Base-by-base conservation (phyloP, 169 alveolate genomes). In the Cryptosporidium ubiquitum region DNA sequence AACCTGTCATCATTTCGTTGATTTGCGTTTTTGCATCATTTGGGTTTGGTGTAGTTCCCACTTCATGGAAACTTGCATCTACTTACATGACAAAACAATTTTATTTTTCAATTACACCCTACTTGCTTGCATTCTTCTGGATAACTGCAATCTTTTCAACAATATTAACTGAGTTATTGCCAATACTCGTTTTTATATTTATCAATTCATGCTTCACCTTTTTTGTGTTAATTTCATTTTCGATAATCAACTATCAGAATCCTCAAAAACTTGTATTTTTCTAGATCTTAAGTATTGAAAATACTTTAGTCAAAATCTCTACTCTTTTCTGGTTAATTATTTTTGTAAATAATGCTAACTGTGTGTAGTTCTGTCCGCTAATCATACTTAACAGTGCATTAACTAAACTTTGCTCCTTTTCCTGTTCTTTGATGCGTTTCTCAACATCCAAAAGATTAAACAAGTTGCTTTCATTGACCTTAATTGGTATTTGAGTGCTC, bases 1-100 rank as follows among this genome's bases (percentile, higher is more conserved):
- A 61, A 14, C 35, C 69, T 18, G 40, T 79, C 20, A 16, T 39
- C 1, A 64, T 79, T 29, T 39, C 68, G 9, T 4, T 64, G 9
- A n/a, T 79, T 35, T 42, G n/a, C n/a, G 26, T 42, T n/a, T 31
- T 47, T 18, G 47, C 89, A 23, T 61, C 79, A 29, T 60, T 26
- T 14, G 89, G 89, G 18, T 42, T 79, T 16, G 89, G 89, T 44
- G n/a, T 79, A 40, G 55, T 64, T 4, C 89, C 89, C 16, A 64
- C 75, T n/a, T 3, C 66, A 18, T 79, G 69, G 64, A 79, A 44
- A 26, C 52, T 79, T 14, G 58, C 40, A 35, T 61, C 73, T 20
- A 61, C 26, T 61, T 60, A 64, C 35, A 16, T 79, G 44, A 3
- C 75, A 16, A 79, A 26, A 44, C 73, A 79, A 40, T 23, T 79